Conservation (phyloP, 768 basidiomycete genomes). For the Tricholoma matsutake region DNA sequence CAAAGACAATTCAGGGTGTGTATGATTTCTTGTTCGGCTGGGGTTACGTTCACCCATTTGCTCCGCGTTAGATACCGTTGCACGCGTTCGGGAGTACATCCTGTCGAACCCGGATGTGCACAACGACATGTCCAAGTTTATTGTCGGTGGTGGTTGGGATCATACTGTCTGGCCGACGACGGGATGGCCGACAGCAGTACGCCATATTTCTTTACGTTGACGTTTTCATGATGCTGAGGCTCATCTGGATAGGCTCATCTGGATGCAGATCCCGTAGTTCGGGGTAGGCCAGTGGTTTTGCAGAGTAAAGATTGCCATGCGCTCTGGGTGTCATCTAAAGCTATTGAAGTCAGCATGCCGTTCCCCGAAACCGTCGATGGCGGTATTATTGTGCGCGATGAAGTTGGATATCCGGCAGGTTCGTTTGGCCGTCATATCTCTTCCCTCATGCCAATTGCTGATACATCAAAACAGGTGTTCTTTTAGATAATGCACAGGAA, state of each 20-base stretch:
- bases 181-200: constrained; percentile 68
- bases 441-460: not conserved
- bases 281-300: constrained; percentile 68
- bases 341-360: constrained; percentile 54
- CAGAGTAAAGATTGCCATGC: constrained; percentile 90
- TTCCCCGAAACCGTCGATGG: constrained; percentile 74
- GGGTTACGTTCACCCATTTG: not conserved
- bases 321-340: constrained; percentile 74
- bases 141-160: constrained; percentile 89
- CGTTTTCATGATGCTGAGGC: not conserved
- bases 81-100: constrained; percentile 60
- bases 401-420: constrained; percentile 69
- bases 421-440: constrained; percentile 14
- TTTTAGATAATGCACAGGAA: constrained; percentile 86
- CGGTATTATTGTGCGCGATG: constrained; percentile 73
- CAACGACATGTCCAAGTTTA: constrained; percentile 54
- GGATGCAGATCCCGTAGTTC: constrained; percentile 65
- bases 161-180: constrained; percentile 70
- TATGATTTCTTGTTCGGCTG: not conserved
- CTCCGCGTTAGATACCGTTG: constrained; percentile 50
- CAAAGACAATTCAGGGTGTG: constrained; percentile 54
- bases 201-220: constrained; percentile 16
- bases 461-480: constrained; percentile 45
- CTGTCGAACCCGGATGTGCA: constrained; percentile 53
- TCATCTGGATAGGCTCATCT: constrained; percentile 54